Base-by-base conservation (phyloP, 139 green algal species). In the Coelastrella sp. region DNA sequence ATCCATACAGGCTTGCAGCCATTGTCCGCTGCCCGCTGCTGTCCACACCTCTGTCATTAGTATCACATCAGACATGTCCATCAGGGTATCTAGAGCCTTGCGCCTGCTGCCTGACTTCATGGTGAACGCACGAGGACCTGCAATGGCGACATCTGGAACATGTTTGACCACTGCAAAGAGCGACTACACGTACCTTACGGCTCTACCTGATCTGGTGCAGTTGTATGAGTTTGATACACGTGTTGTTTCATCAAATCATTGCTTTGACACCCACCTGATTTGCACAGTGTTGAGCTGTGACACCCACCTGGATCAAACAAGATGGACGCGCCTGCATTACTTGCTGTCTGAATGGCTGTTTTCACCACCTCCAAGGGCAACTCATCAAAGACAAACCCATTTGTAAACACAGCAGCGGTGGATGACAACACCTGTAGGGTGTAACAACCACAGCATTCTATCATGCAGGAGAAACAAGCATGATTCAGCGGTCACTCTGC, bases 351-450 rank as follows among this genome's bases (percentile, higher is more conserved):
- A 35, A 90, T 91, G 2, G 90, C 89, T 27, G 40, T 71, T 66
- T 93, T 60, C 40, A 98, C 91, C 45, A 95, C 68, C 23, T 86
- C 72, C 21, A 92, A 72, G 0, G 92, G 91, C 62, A 98, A 89
- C 91, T 99, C 97, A 85, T 99, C 97, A 88, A 99, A 98, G 1
- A 92, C 87, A 86, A 98, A 99, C 32, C 96, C 95, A 73, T 98
- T 98, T 37, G 88, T 88, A 67, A 90, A 91, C 7, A 93, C 41
- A 5, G 88, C 89, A 30, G 66, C 51, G 0, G 84, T 84, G 37
- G 59, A 57, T 15, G 43, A 34, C 5, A 92, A 74, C 11, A 79
- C 71, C 81, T 90, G 87, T 43, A 81, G 34, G 64, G 13, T 48
- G 35, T 1, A 73, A 19, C 9, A 7, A 43, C 25, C 8, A 73